Base-by-base conservation (phyloP, 164 flowering plant genomes). In the Vitis cinerea region DNA sequence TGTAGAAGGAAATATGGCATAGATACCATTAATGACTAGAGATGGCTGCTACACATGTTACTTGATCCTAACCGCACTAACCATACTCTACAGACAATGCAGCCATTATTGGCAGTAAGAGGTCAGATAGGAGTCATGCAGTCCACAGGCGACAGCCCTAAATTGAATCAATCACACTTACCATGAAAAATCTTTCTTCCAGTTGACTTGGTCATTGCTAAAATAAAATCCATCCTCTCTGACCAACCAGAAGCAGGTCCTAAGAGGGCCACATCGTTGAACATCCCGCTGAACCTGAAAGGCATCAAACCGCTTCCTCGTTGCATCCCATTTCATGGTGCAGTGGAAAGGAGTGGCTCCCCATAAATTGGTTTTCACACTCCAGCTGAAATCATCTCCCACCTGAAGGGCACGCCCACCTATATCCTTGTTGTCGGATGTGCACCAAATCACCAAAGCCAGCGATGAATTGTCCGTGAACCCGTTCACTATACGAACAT, bases 331-430 rank as follows among this genome's bases (percentile, higher is more conserved):
- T 60, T 85, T 85, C 69, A 83, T 64, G n/a, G 87, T 85, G 76
- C 89, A 85, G n/a, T 51, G 6, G 69, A 67, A 72, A 13, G 55
- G 65, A 11, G 65, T 52, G 5, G 44, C 29, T 15, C 71, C 70
- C 79, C 79, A 81, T 11, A 77, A 56, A 31, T 55, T 67, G 54
- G 83, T 68, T 51, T 47, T 67, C 11, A 78, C 63, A 30, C 52
- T 71, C 88, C 88, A 85, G 14, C 88, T 76, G 65, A 69, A 85
- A 51, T 83, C 88, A 37, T 85, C 88, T 7, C 80, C 81, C 56
- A 80, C 88, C 65, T 85, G 88, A 19, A 85, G 82, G 0, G 86
- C 88, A 8, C 85, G 81, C 1, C 84, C 85, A 6, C 89, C 89
- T 5, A 85, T 60, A 48, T 83, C 84, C 9, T 31, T 9, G 13